A percentile compares a stretch with the other conserved stretches of the same genome.
phyloP scores from a whole-genome alignment of 129 eudicot species.

The Flaveria brownii region DNA sequence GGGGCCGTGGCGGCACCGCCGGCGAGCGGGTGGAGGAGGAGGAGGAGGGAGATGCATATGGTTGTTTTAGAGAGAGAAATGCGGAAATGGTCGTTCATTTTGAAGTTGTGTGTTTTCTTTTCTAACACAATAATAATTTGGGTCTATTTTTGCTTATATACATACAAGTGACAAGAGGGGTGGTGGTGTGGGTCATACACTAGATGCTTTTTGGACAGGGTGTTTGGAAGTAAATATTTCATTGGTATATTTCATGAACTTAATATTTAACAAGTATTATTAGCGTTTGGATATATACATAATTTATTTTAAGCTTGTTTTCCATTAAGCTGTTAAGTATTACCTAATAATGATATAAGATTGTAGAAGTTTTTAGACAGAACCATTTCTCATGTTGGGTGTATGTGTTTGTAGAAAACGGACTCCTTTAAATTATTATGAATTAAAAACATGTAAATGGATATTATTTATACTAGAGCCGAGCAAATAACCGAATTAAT shows the following conservation, averaged over 20 bases:
- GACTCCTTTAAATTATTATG: no score
- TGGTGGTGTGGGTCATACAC: not conserved
- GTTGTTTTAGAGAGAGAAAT: conserved; percentile 34
- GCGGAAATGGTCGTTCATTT: conserved; percentile 22
- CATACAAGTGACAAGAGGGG: not conserved
- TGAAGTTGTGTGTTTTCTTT: conserved; percentile 29
- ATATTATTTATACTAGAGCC: no score
- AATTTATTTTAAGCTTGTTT: no score
- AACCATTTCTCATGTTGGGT: no score
- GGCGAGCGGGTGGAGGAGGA: conserved; percentile 28
- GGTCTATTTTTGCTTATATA: conserved; percentile 6
- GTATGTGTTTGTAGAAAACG: no score
- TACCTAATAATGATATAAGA: no score
- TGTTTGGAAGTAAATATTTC: not conserved
- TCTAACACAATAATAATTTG: conserved; percentile 8
- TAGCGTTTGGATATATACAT: not conserved
- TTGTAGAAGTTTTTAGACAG: no score
- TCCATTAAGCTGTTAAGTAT: no score
- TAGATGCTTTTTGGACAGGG: not conserved
- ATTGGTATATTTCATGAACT: no score
- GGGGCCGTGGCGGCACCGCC: conserved; percentile 12
- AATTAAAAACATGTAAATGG: no score
- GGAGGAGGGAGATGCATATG: conserved; percentile 23
- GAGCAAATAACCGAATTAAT: no score
- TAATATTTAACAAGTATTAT: not conserved